Base-by-base conservation (phyloP, 2,329 filamentous ascomycete genomes). In the Exophiala spinifera region DNA sequence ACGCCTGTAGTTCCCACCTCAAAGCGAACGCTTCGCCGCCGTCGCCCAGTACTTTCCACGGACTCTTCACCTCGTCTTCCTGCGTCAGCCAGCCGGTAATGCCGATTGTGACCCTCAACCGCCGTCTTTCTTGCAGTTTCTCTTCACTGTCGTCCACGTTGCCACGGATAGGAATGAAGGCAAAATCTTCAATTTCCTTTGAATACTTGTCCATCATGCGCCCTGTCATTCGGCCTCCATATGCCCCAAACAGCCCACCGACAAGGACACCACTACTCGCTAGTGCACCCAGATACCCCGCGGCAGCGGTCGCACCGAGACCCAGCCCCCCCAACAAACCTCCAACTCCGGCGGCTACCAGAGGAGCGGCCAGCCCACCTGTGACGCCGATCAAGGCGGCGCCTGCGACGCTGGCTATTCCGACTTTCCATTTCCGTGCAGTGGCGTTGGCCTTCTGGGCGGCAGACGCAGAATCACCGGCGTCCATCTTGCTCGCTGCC, bases 211-310 rank as follows among this genome's bases (percentile, higher is more conserved):
- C 88, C 76, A 94, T 86, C 74, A 88, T 87, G 70, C 89, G 85
- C 51, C 82, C 81, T 0, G 86, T 85, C 75, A 91, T 88, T 31
- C 84, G 81, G 1, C 83, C 82, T 43, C 86, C 85, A 66, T 91
- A 92, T 33, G 91, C 86, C 7, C 90, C 90, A 64, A 95, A 94
- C 43, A 95, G 72, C 23, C 84, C 82, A 14, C 88, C 89, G 25
- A 91, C 83, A 28, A 87, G 76, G 13, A 89, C 78, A 2, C 83
- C 82, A 57, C 85, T 90, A 5, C 87, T 84, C 17, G 83, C 82
- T 1, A 82, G 81, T 1, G 82, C 77, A 11, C 83, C 82, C 1
- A 94, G 74, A 33, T 60, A 62, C 20, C 60, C 57, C 17, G 60
- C 60, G 21, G 57, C 51, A 14, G 86, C 84, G 2, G 84, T 85